A percentile compares a stretch with the other conserved stretches of the same genome.
phyloP scores from a whole-genome alignment of 202 grass and related monocot genomes.

The Setaria italica region DNA sequence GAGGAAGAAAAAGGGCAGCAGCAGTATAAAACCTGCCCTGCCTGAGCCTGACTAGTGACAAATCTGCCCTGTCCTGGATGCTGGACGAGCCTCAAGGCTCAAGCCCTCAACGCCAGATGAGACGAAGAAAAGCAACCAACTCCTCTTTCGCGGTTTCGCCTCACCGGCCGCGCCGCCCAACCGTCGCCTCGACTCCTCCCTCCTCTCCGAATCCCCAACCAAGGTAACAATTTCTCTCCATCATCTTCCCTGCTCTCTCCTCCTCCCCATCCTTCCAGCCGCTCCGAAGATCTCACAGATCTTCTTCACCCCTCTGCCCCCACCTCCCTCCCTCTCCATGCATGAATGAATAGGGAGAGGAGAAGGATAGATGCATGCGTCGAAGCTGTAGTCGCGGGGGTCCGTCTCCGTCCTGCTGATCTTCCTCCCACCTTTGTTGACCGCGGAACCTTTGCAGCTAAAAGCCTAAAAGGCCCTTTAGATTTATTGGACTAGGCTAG shows the following conservation, averaged over 20 bases:
- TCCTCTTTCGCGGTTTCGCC: neutral
- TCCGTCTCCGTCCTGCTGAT: slow-evolving; percentile 35
- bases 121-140: neutral
- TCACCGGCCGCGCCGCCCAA: neutral
- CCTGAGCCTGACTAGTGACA: too few species aligned
- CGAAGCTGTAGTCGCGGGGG: neutral
- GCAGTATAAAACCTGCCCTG: too few species aligned
- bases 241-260: neutral
- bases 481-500: slow-evolving; percentile 9
- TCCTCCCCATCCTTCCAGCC: neutral
- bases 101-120: too few species aligned
- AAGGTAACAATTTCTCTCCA: neutral
- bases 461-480: slow-evolving; percentile 44
- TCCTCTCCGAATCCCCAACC: neutral
- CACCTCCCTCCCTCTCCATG: neutral
- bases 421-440: slow-evolving; percentile 53
- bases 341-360: neutral
- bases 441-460: slow-evolving; percentile 33
- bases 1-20: too few species aligned
- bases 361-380: neutral
- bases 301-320: neutral
- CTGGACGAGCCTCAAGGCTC: neutral
- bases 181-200: neutral
- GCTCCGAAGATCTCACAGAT: neutral
- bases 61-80: too few species aligned